Conservation (phyloP, 139 green algal species). For the Micractinium sp. region DNA sequence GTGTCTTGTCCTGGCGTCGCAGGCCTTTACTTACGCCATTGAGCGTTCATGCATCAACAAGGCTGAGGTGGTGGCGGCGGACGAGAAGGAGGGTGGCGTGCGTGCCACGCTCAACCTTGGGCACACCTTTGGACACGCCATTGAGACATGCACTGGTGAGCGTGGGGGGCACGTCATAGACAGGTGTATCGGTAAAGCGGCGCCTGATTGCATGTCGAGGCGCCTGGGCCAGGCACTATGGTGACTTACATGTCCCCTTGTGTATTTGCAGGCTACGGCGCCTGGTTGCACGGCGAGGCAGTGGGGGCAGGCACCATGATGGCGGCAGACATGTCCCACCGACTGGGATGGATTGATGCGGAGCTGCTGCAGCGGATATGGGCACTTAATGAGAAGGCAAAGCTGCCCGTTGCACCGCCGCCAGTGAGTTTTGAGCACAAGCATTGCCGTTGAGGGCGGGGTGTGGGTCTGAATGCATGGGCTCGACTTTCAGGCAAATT, state of each 20-base stretch:
- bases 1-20: background rate
- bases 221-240: no score
- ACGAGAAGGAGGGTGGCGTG: constrained; percentile 96
- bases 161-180: no score
- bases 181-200: no score
- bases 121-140: constrained; percentile 99
- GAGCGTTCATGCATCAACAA: constrained; percentile 98
- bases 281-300: constrained; percentile 95
- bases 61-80: constrained; percentile 89
- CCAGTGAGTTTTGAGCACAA: constrained; percentile 25
- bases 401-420: constrained; percentile 77
- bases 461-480: no score
- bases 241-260: no score
- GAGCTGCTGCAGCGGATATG: constrained; percentile 72
- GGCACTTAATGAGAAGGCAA: constrained; percentile 69
- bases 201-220: no score
- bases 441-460: no score
- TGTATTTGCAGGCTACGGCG: constrained; percentile 50
- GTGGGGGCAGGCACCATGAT: constrained; percentile 95
- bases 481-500: no score
- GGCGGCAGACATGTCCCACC: constrained; percentile 92
- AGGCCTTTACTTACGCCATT: constrained; percentile 91
- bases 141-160: constrained; percentile 80
- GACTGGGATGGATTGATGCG: constrained; percentile 94
- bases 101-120: constrained; percentile 98